Evolutionary conservation across 495 filamentous ascomycete species (phyloP).

Genomic region (Lasiosphaeriaceae sp.): DNA sequence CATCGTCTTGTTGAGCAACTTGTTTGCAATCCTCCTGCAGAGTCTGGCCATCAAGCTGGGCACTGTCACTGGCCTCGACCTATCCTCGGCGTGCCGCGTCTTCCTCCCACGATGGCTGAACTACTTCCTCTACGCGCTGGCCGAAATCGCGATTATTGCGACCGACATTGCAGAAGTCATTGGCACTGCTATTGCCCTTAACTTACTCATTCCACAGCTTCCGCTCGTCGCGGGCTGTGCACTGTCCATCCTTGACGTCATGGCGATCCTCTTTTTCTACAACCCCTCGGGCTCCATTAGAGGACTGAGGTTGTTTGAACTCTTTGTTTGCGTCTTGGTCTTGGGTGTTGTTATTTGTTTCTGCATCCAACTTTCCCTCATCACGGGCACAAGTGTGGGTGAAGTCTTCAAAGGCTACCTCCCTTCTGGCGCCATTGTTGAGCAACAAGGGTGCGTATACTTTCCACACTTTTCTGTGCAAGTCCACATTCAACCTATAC

Average conservation of each 20-base stretch:
- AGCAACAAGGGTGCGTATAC: conserved; percentile 50
- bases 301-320: conserved; percentile 73
- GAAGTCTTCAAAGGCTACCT: conserved; percentile 83
- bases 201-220: conserved; percentile 69
- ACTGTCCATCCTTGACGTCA: conserved; percentile 77
- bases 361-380: conserved; percentile 79
- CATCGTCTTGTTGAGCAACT: conserved; percentile 29
- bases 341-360: conserved; percentile 87
- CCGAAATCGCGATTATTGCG: conserved; percentile 27
- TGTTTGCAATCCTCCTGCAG: conserved; percentile 31
- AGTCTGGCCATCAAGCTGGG: conserved; percentile 28
- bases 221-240: conserved; percentile 85
- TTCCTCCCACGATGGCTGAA: conserved; percentile 31
- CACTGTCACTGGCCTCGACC: conserved; percentile 28
- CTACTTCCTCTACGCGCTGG: conserved; percentile 24
- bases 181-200: conserved; percentile 86
- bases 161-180: conserved; percentile 81
- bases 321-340: conserved; percentile 74
- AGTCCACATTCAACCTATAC: not conserved
- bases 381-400: conserved; percentile 62
- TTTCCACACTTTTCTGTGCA: too few relatives aligned
- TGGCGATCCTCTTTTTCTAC: conserved; percentile 84
- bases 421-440: conserved; percentile 69
- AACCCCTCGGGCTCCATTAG: conserved; percentile 68
- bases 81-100: conserved; percentile 23